Evolutionary conservation across 2,329 filamentous ascomycete species (phyloP).

Genomic region (Incumbomyces lentus): DNA sequence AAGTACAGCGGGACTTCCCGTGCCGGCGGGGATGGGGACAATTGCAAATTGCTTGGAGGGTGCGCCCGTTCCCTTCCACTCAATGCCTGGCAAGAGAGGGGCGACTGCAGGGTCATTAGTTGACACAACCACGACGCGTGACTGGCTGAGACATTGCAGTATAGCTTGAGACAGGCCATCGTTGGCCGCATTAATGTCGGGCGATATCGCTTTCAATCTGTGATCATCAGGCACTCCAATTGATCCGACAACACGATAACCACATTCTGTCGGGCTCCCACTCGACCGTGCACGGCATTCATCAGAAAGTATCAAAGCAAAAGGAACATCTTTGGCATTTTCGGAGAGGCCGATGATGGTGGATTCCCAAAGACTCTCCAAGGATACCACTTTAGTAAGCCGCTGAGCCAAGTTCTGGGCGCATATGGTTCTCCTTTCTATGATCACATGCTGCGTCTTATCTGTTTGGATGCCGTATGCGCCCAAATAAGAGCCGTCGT

Average conservation of each 20-base stretch:
- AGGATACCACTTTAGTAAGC: conserved; percentile 31
- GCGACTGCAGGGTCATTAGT: not conserved
- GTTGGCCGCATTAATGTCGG: not conserved
- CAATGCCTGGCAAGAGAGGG: not conserved
- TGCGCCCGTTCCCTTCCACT: conserved; percentile 2
- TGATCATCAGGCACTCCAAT: not conserved
- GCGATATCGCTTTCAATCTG: not conserved
- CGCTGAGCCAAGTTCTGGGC: conserved; percentile 29
- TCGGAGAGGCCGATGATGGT: conserved; percentile 36
- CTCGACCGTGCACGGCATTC: conserved; percentile 31
- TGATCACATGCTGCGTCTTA: conserved; percentile 27
- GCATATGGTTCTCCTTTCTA: conserved; percentile 38
- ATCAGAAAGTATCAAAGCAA: conserved; percentile 45
- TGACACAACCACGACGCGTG: not conserved
- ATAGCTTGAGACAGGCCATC: conserved; percentile 1
- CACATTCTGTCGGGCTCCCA: not conserved
- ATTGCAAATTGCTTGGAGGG: conserved; percentile 5
- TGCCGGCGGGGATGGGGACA: not conserved
- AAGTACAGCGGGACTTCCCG: not conserved
- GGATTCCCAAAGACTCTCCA: conserved; percentile 40
- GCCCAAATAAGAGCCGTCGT: conserved; percentile 32
- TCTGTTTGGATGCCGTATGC: conserved; percentile 41
- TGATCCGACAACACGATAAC: conserved; percentile 1
- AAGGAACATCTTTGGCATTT: conserved; percentile 41
- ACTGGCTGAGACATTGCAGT: not conserved